Percentiles rank a stretch among this genome's conserved stretches.
These are phyloP conservation scores for Backusella morwellensis DNA, from an alignment of 192 early-diverging fungal species.

Conservation along the genomic window DNA sequence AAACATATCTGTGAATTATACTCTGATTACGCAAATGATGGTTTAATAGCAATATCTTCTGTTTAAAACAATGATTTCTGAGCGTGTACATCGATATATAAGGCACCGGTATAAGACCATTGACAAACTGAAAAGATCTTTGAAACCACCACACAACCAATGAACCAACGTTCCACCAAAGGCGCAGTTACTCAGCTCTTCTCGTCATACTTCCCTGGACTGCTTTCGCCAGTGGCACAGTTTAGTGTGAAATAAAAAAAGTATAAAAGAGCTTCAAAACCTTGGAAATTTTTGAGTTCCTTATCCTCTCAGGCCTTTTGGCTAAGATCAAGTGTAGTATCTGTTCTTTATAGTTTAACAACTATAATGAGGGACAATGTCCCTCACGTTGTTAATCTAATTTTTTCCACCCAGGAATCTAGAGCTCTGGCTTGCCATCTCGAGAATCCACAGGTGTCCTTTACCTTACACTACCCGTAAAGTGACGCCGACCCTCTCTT, in stretches of 20 bases:
- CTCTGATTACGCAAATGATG: too few species aligned
- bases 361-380: conserved; percentile 46
- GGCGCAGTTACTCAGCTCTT: neutral
- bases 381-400: conserved; percentile 52
- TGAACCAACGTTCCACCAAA: neutral
- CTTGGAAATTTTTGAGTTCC: conserved; percentile 5
- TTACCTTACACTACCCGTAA: conserved; percentile 58
- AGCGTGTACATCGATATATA: too few species aligned
- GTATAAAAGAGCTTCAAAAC: conserved; percentile 23
- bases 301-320: conserved; percentile 72
- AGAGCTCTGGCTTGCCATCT: conserved; percentile 47
- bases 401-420: conserved; percentile 45
- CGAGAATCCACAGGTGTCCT: conserved; percentile 52
- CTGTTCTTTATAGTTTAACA: conserved; percentile 77
- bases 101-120: too few species aligned
- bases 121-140: neutral
- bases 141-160: neutral
- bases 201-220: neutral
- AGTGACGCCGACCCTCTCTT: conserved; percentile 44
- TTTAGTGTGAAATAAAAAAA: neutral
- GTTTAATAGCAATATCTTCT: neutral
- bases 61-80: too few species aligned
- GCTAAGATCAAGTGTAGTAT: conserved; percentile 91
- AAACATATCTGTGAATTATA: neutral
- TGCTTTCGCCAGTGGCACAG: neutral